phyloP scores from a whole-genome alignment of 1,139 yeast genomes.

The Magnusiomyces paraingens region DNA sequence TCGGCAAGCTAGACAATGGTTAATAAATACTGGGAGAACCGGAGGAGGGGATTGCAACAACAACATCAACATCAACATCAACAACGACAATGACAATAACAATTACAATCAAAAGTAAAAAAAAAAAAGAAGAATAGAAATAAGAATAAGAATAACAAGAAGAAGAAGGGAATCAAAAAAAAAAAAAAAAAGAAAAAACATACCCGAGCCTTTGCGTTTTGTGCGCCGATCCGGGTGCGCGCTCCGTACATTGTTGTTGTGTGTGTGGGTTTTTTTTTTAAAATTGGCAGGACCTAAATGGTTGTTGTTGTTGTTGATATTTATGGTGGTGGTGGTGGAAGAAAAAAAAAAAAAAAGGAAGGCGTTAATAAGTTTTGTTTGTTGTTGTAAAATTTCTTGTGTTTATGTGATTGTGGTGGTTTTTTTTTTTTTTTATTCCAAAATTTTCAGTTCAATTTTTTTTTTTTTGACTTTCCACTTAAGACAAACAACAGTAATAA shows the following conservation, averaged over 20 bases:
- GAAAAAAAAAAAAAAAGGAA: neutral
- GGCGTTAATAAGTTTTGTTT: no score
- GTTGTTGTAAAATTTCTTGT: no score
- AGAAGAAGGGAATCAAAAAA: neutral
- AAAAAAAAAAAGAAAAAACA: conserved; percentile 6
- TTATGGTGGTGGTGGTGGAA: neutral
- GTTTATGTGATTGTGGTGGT: no score
- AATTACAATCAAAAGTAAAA: conserved; percentile 1
- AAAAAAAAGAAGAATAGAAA: neutral
- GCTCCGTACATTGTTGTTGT: conserved; percentile 26
- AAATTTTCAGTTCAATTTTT: no score
- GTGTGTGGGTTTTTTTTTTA: neutral
- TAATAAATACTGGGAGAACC: neutral
- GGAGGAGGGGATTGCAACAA: no score
- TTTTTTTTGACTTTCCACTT: neutral
- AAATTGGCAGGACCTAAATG: neutral
- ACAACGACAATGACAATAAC: no score
- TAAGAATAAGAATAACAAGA: no score
- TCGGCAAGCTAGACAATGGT: conserved; percentile 41
- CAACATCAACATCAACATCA: no score
- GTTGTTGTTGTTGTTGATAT: neutral
- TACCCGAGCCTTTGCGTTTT: conserved; percentile 32
- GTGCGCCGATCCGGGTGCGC: conserved; percentile 25
- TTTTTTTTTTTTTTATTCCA: neutral
- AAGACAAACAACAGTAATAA: no score